A percentile compares a stretch with the other conserved stretches of the same genome.
Evolutionary conservation across 2,329 filamentous ascomycete species (phyloP).

Genomic region (Beauveria brongniartii): DNA sequence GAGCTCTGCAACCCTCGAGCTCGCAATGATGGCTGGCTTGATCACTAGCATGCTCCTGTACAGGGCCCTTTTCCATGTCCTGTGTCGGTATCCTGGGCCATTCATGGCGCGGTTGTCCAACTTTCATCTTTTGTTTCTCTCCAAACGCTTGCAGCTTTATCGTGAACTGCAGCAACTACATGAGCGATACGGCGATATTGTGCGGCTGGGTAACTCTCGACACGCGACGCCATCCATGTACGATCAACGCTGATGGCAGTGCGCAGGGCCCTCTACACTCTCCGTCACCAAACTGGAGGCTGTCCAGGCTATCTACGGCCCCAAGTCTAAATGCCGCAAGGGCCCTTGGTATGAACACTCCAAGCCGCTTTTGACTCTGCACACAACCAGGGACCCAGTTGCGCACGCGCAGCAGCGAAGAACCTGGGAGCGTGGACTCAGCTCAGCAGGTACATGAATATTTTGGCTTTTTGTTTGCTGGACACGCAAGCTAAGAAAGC

Average conservation of each 20-base stretch:
- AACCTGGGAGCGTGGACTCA: constrained; percentile 26
- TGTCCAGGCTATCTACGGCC: constrained; percentile 21
- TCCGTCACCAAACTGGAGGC: constrained; percentile 23
- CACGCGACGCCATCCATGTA: background rate
- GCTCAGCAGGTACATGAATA: constrained; percentile 18
- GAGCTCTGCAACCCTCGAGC: background rate
- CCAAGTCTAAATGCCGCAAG: constrained; percentile 22
- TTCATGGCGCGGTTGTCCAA: constrained; percentile 21
- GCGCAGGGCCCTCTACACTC: constrained; percentile 21
- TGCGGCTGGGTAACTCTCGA: constrained; percentile 19
- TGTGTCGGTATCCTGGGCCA: constrained; percentile 22
- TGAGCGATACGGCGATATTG: constrained; percentile 22
- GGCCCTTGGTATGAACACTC: constrained; percentile 27
- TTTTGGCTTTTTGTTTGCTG: too few species aligned
- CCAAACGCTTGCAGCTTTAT: constrained; percentile 18
- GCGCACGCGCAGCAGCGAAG: constrained; percentile 24
- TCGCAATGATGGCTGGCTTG: constrained; percentile 9
- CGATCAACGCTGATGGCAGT: background rate
- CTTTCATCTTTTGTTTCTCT: constrained; percentile 17
- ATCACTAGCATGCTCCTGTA: constrained; percentile 17
- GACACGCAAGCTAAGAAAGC: too few species aligned
- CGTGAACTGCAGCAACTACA: constrained; percentile 21
- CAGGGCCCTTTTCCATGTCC: constrained; percentile 18
- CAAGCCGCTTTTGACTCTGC: constrained; percentile 22
- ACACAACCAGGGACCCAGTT: constrained; percentile 23